phyloP scores from a whole-genome alignment of 2,329 filamentous ascomycete genomes.

The Fusarium luffae region DNA sequence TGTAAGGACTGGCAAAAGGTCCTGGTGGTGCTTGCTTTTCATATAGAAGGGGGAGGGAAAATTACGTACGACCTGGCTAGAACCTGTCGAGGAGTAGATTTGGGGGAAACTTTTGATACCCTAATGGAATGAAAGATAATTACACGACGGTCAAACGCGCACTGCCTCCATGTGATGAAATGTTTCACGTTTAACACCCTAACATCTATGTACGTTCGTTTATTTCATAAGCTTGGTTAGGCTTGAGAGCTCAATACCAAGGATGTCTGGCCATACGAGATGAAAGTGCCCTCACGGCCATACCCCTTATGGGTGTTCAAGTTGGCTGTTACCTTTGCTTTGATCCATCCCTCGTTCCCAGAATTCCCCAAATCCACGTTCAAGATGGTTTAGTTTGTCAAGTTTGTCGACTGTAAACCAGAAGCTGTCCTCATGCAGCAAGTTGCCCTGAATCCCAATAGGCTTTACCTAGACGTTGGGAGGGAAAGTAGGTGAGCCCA shows the following conservation, averaged over 20 bases:
- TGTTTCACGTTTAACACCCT: neutral
- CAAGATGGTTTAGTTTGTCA: neutral
- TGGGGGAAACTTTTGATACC: constrained; percentile 40
- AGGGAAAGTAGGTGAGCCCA: constrained; percentile 53
- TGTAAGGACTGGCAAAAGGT: constrained; percentile 23
- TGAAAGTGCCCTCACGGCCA: neutral
- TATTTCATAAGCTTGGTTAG: neutral
- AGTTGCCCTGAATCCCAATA: neutral
- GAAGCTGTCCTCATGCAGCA: neutral
- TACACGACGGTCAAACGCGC: constrained; percentile 8
- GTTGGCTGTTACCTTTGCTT: neutral
- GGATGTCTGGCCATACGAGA: neutral
- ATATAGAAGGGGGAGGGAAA: constrained; percentile 33
- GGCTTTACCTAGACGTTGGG: constrained; percentile 22
- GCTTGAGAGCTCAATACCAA: neutral
- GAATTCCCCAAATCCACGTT: neutral
- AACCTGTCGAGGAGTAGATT: constrained; percentile 39
- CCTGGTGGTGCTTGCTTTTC: constrained; percentile 34
- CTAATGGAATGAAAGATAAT: constrained; percentile 43
- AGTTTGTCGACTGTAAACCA: neutral
- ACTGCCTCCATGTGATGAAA: neutral
- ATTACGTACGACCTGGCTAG: constrained; percentile 45
- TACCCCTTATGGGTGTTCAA: neutral
- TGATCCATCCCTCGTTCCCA: neutral
- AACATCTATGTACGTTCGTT: neutral